These are phyloP conservation scores for Chaetomium tenue DNA, from an alignment of 495 filamentous ascomycete species.

Conservation along the genomic window DNA sequence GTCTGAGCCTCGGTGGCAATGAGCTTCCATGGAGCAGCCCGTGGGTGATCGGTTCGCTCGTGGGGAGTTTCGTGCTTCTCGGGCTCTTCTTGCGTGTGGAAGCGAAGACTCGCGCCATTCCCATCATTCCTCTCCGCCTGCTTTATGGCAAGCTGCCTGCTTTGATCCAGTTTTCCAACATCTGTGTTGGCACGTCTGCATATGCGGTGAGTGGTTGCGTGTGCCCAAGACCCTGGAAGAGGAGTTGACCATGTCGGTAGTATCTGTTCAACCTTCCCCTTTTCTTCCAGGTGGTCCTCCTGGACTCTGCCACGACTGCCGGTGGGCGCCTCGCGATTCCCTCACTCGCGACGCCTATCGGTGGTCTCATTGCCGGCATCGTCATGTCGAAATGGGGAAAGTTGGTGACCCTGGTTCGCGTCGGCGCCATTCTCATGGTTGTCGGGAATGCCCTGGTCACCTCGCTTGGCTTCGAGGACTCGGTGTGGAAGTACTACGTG, in stretches of 20 bases:
- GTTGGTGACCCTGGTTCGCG: constrained; percentile 53
- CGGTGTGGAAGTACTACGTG: constrained; percentile 60
- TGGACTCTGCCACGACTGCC: constrained; percentile 60
- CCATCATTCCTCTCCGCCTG: constrained; percentile 60
- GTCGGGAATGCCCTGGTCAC: constrained; percentile 58
- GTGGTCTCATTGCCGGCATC: constrained; percentile 58
- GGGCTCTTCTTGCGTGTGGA: constrained; percentile 54
- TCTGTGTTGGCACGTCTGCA: constrained; percentile 60
- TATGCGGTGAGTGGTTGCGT: constrained; percentile 54
- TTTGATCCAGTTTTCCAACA: constrained; percentile 57
- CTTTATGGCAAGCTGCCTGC: constrained; percentile 52
- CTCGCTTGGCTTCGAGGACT: constrained; percentile 55
- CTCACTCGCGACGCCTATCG: constrained; percentile 60
- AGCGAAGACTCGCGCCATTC: constrained; percentile 57
- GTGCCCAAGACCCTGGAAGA: no score
- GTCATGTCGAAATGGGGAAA: constrained; percentile 66
- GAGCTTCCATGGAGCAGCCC: constrained; percentile 58
- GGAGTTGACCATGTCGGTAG: constrained; percentile 31
- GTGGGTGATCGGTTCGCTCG: constrained; percentile 55
- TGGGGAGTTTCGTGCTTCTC: constrained; percentile 52
- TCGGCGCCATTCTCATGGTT: constrained; percentile 58
- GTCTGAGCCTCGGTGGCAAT: constrained; percentile 61
- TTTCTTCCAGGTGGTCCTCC: constrained; percentile 62
- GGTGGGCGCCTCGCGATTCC: constrained; percentile 60
- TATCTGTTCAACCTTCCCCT: constrained; percentile 65